Percentiles rank a stretch among this genome's conserved stretches.
Evolutionary conservation across 108 stramenopile genomes (phyloP).

Genomic region (Ochromonas danica): DNA sequence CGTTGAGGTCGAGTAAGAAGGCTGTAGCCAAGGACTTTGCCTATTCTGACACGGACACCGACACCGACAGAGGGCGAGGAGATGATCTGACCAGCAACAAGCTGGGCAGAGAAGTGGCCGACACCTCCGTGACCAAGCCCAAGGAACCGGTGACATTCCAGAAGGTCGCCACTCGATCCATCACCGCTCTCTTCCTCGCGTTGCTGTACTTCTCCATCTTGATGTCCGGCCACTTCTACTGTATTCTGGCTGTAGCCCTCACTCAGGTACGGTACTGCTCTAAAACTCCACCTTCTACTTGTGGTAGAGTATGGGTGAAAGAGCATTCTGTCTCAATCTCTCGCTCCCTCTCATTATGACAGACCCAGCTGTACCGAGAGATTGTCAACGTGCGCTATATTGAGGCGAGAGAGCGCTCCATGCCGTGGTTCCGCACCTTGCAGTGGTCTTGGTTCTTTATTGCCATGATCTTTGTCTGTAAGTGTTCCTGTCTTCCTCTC

Average conservation of each 20-base stretch:
- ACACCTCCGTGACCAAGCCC: no score
- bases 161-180: not conserved
- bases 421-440: slow-evolving; percentile 91
- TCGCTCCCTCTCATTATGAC: no score
- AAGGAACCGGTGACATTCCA: not conserved
- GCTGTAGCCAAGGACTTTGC: no score
- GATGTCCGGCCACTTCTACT: slow-evolving; percentile 22
- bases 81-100: no score
- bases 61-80: no score
- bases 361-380: slow-evolving; percentile 84
- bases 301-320: not conserved
- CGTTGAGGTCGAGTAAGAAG: no score
- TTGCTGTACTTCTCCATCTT: slow-evolving; percentile 2
- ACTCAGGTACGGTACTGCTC: slow-evolving; percentile 9
- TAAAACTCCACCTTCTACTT: not conserved
- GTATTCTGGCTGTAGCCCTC: slow-evolving; percentile 8
- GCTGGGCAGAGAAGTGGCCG: no score
- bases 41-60: no score
- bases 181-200: not conserved
- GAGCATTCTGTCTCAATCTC: no score
- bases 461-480: slow-evolving; percentile 71
- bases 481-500: slow-evolving; percentile 67
- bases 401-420: slow-evolving; percentile 74
- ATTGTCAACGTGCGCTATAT: slow-evolving; percentile 87
- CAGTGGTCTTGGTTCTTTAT: slow-evolving; percentile 96